These are phyloP conservation scores for Sarocladium kiliense DNA, from an alignment of 2,329 filamentous ascomycete species.

Conservation along the genomic window DNA sequence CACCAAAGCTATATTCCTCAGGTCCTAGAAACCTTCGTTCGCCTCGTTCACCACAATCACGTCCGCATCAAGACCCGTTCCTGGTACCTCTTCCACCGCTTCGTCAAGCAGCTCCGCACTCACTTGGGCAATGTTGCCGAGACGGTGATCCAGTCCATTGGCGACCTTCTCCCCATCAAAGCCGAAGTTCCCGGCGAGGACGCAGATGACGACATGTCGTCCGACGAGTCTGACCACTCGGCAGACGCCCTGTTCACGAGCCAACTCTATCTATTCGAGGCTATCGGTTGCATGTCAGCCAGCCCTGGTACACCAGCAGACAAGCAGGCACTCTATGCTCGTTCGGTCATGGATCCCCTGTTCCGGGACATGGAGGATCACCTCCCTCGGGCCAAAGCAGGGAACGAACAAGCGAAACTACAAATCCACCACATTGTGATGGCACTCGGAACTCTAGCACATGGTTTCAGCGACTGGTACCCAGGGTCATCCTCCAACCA, in stretches of 20 bases:
- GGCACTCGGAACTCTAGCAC: slow-evolving; percentile 86
- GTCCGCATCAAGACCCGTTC: slow-evolving; percentile 83
- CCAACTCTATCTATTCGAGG: slow-evolving; percentile 91
- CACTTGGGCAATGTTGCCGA: slow-evolving; percentile 87
- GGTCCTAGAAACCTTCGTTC: slow-evolving; percentile 87
- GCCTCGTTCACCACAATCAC: slow-evolving; percentile 81
- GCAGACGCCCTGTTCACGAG: slow-evolving; percentile 87
- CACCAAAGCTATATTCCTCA: slow-evolving; percentile 77
- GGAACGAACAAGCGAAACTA: slow-evolving; percentile 74
- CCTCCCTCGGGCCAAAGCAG: slow-evolving; percentile 68
- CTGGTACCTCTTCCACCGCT: slow-evolving; percentile 94
- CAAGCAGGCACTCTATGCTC: slow-evolving; percentile 82
- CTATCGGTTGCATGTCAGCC: slow-evolving; percentile 87
- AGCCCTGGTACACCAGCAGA: slow-evolving; percentile 70
- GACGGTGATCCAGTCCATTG: slow-evolving; percentile 84
- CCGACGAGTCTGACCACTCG: slow-evolving; percentile 83
- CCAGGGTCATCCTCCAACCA: slow-evolving; percentile 42
- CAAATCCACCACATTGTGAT: slow-evolving; percentile 97
- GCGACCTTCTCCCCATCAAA: slow-evolving; percentile 83
- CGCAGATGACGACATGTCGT: slow-evolving; percentile 88
- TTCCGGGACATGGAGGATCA: slow-evolving; percentile 85
- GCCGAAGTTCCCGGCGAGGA: slow-evolving; percentile 77
- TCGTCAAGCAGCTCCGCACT: slow-evolving; percentile 79
- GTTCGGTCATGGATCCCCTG: slow-evolving; percentile 82
- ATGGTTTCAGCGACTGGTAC: slow-evolving; percentile 87